phyloP scores from a whole-genome alignment of 257 asterid genomes.

The Ligustrum vulgare region DNA sequence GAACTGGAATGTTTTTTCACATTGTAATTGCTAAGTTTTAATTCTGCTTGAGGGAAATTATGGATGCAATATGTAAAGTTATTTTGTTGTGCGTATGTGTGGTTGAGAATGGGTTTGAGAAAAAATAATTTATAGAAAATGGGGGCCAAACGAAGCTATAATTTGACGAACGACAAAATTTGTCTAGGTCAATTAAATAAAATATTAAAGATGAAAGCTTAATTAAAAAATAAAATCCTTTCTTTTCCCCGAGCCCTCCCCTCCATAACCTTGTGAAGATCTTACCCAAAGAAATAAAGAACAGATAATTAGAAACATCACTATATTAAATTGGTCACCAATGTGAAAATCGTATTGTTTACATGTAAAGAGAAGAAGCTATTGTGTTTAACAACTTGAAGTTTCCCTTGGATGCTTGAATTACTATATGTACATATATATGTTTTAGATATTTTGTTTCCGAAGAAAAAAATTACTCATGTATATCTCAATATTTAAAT shows the following conservation, averaged over 20 bases:
- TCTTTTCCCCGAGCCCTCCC: not conserved
- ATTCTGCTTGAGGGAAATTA: not conserved
- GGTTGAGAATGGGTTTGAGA: too few species aligned
- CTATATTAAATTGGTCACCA: not conserved
- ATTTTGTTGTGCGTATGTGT: too few species aligned
- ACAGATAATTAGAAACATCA: not conserved
- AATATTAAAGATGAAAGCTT: not conserved
- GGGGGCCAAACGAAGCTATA: too few species aligned
- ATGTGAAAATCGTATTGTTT: not conserved
- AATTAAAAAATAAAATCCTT: not conserved
- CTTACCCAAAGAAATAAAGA: not conserved
- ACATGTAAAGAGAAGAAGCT: not conserved
- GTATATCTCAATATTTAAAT: too few species aligned
- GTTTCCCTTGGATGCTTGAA: not conserved
- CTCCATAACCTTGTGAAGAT: not conserved
- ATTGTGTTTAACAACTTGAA: too few species aligned
- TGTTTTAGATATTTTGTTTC: not conserved
- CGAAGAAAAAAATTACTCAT: too few species aligned
- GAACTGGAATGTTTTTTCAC: not conserved
- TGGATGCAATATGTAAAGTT: too few species aligned
- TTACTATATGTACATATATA: not conserved
- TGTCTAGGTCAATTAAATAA: not conserved
- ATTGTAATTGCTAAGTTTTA: not conserved
- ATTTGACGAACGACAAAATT: not conserved
- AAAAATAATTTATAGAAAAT: too few species aligned